These are phyloP conservation scores for Penicillium oxalicum DNA, from an alignment of 2,329 filamentous ascomycete species.

Conservation along the genomic window DNA sequence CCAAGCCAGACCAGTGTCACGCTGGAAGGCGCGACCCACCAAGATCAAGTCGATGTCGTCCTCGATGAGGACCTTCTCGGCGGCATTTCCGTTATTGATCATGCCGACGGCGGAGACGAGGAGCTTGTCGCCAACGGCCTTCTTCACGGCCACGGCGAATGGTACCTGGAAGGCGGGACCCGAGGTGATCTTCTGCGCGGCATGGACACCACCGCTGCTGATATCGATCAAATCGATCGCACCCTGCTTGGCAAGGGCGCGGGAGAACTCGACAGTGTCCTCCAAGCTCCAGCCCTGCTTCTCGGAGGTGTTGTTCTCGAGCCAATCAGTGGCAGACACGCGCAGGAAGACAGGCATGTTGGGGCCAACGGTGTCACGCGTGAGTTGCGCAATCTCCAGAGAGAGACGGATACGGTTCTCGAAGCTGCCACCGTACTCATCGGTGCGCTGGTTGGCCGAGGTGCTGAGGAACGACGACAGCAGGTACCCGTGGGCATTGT, in stretches of 20 bases:
- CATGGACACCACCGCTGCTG: constrained; percentile 66
- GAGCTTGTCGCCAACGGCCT: constrained; percentile 65
- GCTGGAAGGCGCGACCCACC: constrained; percentile 28
- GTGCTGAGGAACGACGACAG: constrained; percentile 65
- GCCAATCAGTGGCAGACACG: constrained; percentile 68
- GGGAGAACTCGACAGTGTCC: constrained; percentile 59
- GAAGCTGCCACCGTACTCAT: constrained; percentile 47
- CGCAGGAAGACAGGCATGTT: constrained; percentile 67
- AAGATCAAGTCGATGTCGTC: constrained; percentile 61
- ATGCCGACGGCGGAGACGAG: constrained; percentile 68
- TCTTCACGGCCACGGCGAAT: constrained; percentile 65
- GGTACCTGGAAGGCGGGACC: constrained; percentile 67
- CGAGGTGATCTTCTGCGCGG: constrained; percentile 36
- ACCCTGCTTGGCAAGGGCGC: constrained; percentile 63
- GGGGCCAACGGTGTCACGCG: constrained; percentile 57
- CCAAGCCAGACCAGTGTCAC: constrained; percentile 22
- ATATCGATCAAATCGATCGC: constrained; percentile 76
- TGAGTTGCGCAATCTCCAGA: constrained; percentile 60
- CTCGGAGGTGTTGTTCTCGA: constrained; percentile 53
- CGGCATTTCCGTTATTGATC: constrained; percentile 64
- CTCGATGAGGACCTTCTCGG: constrained; percentile 54
- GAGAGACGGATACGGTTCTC: constrained; percentile 62
- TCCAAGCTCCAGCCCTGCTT: constrained; percentile 60
- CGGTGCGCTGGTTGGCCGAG: constrained; percentile 61
- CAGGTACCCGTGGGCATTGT: constrained; percentile 73